These are phyloP conservation scores for Zea luxurians DNA, from an alignment of 176 grass and related monocot genomes.

Conservation along the genomic window DNA sequence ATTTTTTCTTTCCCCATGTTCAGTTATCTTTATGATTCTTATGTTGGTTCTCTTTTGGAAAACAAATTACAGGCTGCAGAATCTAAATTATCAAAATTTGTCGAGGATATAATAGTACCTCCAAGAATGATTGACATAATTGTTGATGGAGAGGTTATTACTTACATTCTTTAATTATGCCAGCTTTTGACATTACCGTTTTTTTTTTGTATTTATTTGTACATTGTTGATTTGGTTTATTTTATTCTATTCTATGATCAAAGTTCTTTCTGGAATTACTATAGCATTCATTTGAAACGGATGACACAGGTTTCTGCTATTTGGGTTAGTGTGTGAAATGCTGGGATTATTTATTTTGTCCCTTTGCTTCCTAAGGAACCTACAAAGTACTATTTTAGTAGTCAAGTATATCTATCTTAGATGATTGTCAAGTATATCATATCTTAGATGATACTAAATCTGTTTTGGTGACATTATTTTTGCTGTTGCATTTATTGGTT, in stretches of 20 bases:
- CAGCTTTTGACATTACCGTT: neutral
- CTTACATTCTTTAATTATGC: constrained; percentile 14
- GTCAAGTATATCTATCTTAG: neutral
- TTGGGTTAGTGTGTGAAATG: neutral
- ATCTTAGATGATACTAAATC: constrained; percentile 13
- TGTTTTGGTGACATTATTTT: constrained; percentile 29
- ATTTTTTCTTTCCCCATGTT: neutral
- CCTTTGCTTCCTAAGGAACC: neutral
- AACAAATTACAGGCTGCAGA: constrained; percentile 72
- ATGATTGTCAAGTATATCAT: neutral
- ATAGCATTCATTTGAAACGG: neutral
- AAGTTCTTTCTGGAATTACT: neutral
- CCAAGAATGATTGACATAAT: constrained; percentile 96
- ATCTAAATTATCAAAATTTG: constrained; percentile 88
- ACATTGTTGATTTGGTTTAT: neutral
- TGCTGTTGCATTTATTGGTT: neutral
- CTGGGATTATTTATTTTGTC: neutral
- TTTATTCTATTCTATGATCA: too few relatives aligned
- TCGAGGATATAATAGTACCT: constrained; percentile 94
- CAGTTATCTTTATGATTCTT: constrained; percentile 32
- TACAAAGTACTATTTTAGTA: neutral
- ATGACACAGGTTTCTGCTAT: neutral
- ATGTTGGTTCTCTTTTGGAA: constrained; percentile 13
- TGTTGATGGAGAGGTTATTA: constrained; percentile 89
- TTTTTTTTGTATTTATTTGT: constrained; percentile 4